Evolutionary conservation across 768 basidiomycete genomes (phyloP).

Genomic region (Suillus decipiens): DNA sequence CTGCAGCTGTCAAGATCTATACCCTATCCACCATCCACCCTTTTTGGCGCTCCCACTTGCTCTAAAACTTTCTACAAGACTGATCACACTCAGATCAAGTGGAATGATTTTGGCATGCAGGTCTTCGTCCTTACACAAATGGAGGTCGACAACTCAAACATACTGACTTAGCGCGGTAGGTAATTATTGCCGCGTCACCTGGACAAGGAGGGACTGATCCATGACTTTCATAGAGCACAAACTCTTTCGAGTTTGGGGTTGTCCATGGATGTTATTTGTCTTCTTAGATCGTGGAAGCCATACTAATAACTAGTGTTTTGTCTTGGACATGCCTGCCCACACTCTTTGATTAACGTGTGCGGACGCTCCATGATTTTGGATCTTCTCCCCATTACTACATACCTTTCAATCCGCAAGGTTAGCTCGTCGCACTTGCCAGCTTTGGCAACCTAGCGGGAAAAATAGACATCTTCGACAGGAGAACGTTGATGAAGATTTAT

Average conservation of each 20-base stretch:
- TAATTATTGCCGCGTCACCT: slow-evolving; percentile 87
- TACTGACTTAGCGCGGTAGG: slow-evolving; percentile 73
- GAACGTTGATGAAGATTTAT: slow-evolving; percentile 76
- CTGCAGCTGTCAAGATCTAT: slow-evolving; percentile 86
- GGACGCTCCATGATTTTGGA: slow-evolving; percentile 88
- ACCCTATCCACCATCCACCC: slow-evolving; percentile 59
- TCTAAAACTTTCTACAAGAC: slow-evolving; percentile 93
- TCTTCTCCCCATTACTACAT: slow-evolving; percentile 89
- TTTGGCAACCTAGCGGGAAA: slow-evolving; percentile 97
- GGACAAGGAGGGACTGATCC: slow-evolving; percentile 97
- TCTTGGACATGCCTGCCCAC: slow-evolving; percentile 90
- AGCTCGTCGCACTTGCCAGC: slow-evolving; percentile 86
- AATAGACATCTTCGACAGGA: slow-evolving; percentile 89
- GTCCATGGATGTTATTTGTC: slow-evolving; percentile 87
- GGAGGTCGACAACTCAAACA: slow-evolving; percentile 96
- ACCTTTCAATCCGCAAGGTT: slow-evolving; percentile 91
- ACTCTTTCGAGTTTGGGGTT: slow-evolving; percentile 94
- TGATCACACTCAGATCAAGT: slow-evolving; percentile 90
- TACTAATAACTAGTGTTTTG: slow-evolving; percentile 3
- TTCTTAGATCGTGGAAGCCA: background rate
- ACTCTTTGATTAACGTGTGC: slow-evolving; percentile 92
- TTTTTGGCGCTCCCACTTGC: slow-evolving; percentile 67
- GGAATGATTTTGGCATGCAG: slow-evolving; percentile 95
- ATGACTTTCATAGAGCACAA: slow-evolving; percentile 95
- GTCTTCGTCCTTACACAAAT: slow-evolving; percentile 91